phyloP scores from a whole-genome alignment of 2,329 filamentous ascomycete genomes.

The Penicillium janthinellum region DNA sequence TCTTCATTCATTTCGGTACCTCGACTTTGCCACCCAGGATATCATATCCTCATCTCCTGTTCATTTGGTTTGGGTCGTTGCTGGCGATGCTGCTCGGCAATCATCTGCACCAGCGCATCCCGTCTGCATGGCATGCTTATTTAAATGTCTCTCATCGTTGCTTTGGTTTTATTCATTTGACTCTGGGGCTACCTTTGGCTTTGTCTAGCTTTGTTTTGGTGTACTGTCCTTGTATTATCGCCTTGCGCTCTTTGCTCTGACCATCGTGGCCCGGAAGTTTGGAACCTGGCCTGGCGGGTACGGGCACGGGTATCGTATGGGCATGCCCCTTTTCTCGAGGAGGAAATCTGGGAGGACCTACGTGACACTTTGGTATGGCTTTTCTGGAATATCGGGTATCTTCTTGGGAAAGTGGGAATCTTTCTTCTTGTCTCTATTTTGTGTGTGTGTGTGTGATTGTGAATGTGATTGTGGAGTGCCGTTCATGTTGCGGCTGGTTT shows the following conservation, averaged over 20 bases:
- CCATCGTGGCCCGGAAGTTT: constrained; percentile 9
- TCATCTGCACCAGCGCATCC: constrained; percentile 1
- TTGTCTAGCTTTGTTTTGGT: constrained; percentile 8
- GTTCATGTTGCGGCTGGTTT: constrained; percentile 10
- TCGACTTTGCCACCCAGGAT: constrained; percentile 1
- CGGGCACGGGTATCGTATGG: constrained; percentile 16
- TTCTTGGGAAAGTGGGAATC: constrained; percentile 16
- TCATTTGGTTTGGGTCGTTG: background rate
- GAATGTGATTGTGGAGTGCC: constrained; percentile 4
- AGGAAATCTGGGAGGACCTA: background rate
- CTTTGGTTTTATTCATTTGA: constrained; percentile 21
- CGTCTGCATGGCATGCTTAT: constrained; percentile 13
- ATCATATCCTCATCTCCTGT: background rate
- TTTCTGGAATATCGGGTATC: constrained; percentile 24
- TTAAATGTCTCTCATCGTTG: constrained; percentile 5
- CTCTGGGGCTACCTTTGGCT: constrained; percentile 10
- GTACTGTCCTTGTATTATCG: constrained; percentile 22
- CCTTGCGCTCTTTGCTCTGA: constrained; percentile 10
- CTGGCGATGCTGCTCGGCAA: constrained; percentile 6
- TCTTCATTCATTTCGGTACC: constrained; percentile 10
- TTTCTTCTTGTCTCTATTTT: background rate
- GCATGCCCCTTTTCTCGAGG: constrained; percentile 10
- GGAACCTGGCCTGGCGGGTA: constrained; percentile 24
- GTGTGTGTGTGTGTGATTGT: background rate
- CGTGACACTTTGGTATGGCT: constrained; percentile 10